A percentile compares a stretch with the other conserved stretches of the same genome.
These are phyloP conservation scores for Leishmania mexicana DNA, from an alignment of 208 protist species.

Conservation along the genomic window DNA sequence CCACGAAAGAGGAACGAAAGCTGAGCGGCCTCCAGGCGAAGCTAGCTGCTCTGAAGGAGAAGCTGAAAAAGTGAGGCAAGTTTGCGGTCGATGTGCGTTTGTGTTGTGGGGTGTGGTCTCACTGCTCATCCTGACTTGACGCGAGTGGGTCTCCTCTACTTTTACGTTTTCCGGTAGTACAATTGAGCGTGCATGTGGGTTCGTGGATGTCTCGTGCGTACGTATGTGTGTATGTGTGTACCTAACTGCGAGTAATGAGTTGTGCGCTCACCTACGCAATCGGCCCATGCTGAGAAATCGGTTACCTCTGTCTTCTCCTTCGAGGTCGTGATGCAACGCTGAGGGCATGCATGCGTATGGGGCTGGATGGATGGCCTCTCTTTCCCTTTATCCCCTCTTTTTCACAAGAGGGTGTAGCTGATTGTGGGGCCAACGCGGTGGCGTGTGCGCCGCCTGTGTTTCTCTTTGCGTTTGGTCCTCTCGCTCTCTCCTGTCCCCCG, in stretches of 20 bases:
- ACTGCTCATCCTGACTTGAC: not conserved
- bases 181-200: not conserved
- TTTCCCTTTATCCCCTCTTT: not conserved
- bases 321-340: not conserved
- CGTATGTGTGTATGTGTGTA: not conserved
- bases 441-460: not conserved
- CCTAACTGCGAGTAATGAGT: not conserved
- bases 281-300: not conserved
- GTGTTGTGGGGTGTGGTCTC: not conserved
- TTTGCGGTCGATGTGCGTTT: not conserved
- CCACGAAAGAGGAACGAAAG: constrained; percentile 83
- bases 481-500: not conserved
- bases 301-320: not conserved
- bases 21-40: constrained; percentile 85
- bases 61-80: constrained; percentile 63
- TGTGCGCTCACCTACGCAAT: not conserved
- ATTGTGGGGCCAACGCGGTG: not conserved
- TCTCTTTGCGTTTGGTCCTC: constrained; percentile 1
- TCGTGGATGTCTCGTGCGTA: not conserved
- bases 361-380: not conserved
- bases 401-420: not conserved
- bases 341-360: not conserved
- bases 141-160: not conserved
- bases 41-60: constrained; percentile 73
- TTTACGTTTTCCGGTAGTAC: not conserved